Evolutionary conservation across 2,329 filamentous ascomycete species (phyloP).

Genomic region (Cercospora brassicicola): DNA sequence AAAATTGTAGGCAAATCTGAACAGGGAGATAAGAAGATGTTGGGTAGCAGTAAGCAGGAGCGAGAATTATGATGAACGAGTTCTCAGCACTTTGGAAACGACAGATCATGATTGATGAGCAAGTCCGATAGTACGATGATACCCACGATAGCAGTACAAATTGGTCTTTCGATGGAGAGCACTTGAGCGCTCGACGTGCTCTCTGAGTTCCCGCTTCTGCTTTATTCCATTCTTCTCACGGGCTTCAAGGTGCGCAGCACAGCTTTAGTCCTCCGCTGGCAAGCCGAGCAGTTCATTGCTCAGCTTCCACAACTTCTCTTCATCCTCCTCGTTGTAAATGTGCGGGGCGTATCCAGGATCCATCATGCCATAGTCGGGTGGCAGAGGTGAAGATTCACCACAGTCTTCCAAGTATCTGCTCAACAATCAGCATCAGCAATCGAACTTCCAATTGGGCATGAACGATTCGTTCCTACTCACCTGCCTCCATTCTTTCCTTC

Average conservation of each 20-base stretch:
- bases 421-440: not conserved
- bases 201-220: not conserved
- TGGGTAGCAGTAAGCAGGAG: slow-evolving; percentile 25
- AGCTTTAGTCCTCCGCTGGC: slow-evolving; percentile 7
- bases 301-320: slow-evolving; percentile 48
- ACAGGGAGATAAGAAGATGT: slow-evolving; percentile 23
- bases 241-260: not conserved
- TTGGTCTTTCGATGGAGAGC: not conserved
- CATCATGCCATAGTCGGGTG: slow-evolving; percentile 22
- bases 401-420: slow-evolving; percentile 36
- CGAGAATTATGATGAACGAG: slow-evolving; percentile 17
- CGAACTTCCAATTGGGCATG: not conserved
- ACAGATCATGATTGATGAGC: slow-evolving; percentile 13
- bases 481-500: slow-evolving; percentile 50
- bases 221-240: not conserved
- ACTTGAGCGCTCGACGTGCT: not conserved
- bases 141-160: slow-evolving; percentile 8
- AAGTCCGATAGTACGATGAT: slow-evolving; percentile 14
- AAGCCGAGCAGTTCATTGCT: slow-evolving; percentile 38
- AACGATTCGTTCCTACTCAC: slow-evolving; percentile 27
- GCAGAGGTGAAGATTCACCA: slow-evolving; percentile 37
- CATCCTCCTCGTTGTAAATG: slow-evolving; percentile 45
- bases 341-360: slow-evolving; percentile 38
- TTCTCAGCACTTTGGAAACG: not conserved
- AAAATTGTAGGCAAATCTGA: slow-evolving; percentile 29